Evolutionary conservation across 2,329 filamentous ascomycete species (phyloP).

Genomic region (Fusarium abutilonis): DNA sequence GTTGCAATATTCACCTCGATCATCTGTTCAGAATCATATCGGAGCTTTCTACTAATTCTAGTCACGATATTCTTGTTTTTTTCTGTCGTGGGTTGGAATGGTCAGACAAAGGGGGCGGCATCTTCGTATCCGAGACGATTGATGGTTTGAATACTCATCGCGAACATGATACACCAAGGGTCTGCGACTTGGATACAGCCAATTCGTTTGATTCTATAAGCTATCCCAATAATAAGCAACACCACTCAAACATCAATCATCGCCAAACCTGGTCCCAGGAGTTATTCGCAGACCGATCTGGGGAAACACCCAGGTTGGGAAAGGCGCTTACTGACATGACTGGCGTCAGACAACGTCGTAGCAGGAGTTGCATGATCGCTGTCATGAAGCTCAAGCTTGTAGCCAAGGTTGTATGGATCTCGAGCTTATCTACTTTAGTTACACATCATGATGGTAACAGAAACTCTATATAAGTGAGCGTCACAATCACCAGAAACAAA

Average conservation of each 20-base stretch:
- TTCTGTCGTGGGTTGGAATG: neutral
- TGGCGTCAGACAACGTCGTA: slow-evolving; percentile 16
- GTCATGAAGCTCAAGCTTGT: slow-evolving; percentile 7
- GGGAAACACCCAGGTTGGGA: slow-evolving; percentile 7
- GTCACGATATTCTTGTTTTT: neutral
- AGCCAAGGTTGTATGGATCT: slow-evolving; percentile 17
- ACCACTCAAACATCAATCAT: slow-evolving; percentile 6
- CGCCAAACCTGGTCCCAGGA: slow-evolving; percentile 1
- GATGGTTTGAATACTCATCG: slow-evolving; percentile 13
- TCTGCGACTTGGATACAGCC: slow-evolving; percentile 13
- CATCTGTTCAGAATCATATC: too few relatives aligned
- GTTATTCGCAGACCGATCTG: slow-evolving; percentile 7
- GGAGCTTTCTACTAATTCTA: neutral
- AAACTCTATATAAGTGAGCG: slow-evolving; percentile 39
- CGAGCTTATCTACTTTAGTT: slow-evolving; percentile 35
- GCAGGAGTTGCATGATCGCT: slow-evolving; percentile 34
- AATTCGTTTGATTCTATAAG: slow-evolving; percentile 9
- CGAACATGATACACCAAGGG: slow-evolving; percentile 24
- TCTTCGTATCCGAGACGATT: slow-evolving; percentile 41
- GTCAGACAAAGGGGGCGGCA: slow-evolving; percentile 27
- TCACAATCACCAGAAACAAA: slow-evolving; percentile 17
- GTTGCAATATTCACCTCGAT: too few relatives aligned
- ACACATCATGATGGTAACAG: neutral
- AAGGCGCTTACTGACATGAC: slow-evolving; percentile 20
- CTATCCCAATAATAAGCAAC: slow-evolving; percentile 6